Percentiles rank a stretch among this genome's conserved stretches.
Conservation (phyloP, 2,329 filamentous ascomycete genomes). For the Bipolaris zeicola region DNA sequence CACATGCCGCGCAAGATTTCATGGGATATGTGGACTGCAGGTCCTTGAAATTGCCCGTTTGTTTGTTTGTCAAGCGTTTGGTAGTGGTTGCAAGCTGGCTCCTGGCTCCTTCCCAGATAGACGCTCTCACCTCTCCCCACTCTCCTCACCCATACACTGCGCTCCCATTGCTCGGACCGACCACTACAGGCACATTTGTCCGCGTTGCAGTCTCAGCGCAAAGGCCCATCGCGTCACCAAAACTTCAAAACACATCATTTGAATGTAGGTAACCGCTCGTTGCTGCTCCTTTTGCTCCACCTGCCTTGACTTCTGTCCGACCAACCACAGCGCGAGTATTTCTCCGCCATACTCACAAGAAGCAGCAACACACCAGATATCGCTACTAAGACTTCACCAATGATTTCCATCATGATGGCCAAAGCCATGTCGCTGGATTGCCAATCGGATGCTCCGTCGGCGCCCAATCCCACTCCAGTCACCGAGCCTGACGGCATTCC, state of each 20-base stretch:
- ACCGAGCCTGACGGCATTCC: constrained; percentile 25
- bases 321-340: not conserved
- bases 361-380: not conserved
- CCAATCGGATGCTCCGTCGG: constrained; percentile 24
- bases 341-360: not conserved
- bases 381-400: not conserved
- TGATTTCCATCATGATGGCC: constrained; percentile 10
- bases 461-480: constrained; percentile 36
- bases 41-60: not conserved
- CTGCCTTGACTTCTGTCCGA: not conserved
- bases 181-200: not conserved
- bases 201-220: not conserved
- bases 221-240: not conserved
- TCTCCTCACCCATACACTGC: not conserved
- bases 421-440: constrained; percentile 33
- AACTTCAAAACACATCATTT: not conserved
- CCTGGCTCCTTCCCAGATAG: constrained; percentile 12
- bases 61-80: constrained; percentile 2
- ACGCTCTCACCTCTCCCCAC: constrained; percentile 20
- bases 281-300: not conserved
- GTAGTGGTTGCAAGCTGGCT: constrained; percentile 3
- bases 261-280: not conserved
- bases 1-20: constrained; percentile 12
- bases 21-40: constrained; percentile 6
- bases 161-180: constrained; percentile 7